A percentile compares a stretch with the other conserved stretches of the same genome.
Conservation (phyloP, 306 rosid genomes). For the Crotalaria pallida region DNA sequence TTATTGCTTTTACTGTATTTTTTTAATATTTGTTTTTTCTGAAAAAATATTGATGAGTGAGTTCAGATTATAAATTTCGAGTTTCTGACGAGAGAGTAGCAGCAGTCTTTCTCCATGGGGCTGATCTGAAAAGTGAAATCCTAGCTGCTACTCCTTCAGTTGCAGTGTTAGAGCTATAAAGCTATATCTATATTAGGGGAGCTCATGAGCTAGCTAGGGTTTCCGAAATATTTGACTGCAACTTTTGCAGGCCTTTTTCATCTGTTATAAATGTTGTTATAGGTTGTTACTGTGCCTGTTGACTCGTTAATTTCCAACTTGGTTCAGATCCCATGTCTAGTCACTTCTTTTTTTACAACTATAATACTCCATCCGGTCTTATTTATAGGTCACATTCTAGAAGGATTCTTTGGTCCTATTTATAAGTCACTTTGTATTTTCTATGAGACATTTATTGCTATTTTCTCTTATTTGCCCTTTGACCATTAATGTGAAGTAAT, state of each 20-base stretch:
- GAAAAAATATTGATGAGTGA: slow-evolving; percentile 5
- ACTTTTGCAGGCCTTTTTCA: slow-evolving; percentile 38
- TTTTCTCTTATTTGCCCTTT: too few species aligned
- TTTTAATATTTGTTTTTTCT: not conserved
- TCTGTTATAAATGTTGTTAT: slow-evolving; percentile 5
- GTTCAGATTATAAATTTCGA: slow-evolving; percentile 8
- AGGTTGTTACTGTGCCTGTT: slow-evolving; percentile 38
- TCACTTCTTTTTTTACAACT: slow-evolving; percentile 27
- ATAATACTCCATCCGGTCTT: too few species aligned
- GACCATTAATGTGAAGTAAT: too few species aligned
- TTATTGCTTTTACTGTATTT: not conserved
- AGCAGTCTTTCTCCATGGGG: not conserved
- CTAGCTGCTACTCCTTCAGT: slow-evolving; percentile 26
- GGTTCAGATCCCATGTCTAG: slow-evolving; percentile 30
- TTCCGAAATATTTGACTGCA: slow-evolving; percentile 38
- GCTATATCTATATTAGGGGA: not conserved
- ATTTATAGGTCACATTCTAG: too few species aligned
- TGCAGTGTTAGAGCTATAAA: not conserved
- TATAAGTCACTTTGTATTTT: too few species aligned
- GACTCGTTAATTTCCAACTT: slow-evolving; percentile 31
- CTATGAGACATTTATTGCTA: too few species aligned
- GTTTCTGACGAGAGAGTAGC: not conserved
- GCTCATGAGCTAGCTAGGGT: slow-evolving; percentile 31
- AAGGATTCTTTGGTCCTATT: too few species aligned
- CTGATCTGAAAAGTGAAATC: slow-evolving; percentile 25